phyloP scores from a whole-genome alignment of 2,329 filamentous ascomycete species.

The Talaromyces sp. region DNA sequence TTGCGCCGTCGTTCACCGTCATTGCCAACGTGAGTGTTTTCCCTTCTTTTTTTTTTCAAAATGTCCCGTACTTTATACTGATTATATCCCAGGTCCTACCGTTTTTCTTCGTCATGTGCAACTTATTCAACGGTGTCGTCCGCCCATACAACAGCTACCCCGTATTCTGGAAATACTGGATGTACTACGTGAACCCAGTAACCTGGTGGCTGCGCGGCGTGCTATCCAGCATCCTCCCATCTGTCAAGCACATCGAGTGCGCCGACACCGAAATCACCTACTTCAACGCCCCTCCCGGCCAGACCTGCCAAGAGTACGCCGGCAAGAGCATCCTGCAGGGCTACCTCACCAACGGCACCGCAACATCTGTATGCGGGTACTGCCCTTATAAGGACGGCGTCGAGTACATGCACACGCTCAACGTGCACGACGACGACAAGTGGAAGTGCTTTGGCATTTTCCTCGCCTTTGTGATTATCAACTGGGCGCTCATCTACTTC shows the following conservation, averaged over 20 bases:
- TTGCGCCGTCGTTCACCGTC: slow-evolving; percentile 72
- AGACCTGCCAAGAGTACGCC: slow-evolving; percentile 63
- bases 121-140: slow-evolving; percentile 72
- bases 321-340: slow-evolving; percentile 45
- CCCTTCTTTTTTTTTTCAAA: too few species aligned
- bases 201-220: slow-evolving; percentile 71
- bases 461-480: slow-evolving; percentile 63
- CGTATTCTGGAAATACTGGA: slow-evolving; percentile 69
- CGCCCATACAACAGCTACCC: slow-evolving; percentile 61
- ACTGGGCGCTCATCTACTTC: slow-evolving; percentile 69
- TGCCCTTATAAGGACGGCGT: slow-evolving; percentile 63
- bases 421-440: slow-evolving; percentile 55
- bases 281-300: slow-evolving; percentile 61
- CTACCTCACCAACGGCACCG: slow-evolving; percentile 59
- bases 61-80: not conserved
- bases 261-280: slow-evolving; percentile 53
- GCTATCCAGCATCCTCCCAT: slow-evolving; percentile 57
- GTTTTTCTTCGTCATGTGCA: slow-evolving; percentile 77
- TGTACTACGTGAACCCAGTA: slow-evolving; percentile 62
- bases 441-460: slow-evolving; percentile 72
- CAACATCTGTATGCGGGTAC: slow-evolving; percentile 60
- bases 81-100: slow-evolving; percentile 51
- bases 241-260: slow-evolving; percentile 46
- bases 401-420: slow-evolving; percentile 60
- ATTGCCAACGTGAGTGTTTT: slow-evolving; percentile 55